A percentile compares a stretch with the other conserved stretches of the same genome.
Conservation (phyloP, 179 eudicot species). For the Beta corolliflora region DNA sequence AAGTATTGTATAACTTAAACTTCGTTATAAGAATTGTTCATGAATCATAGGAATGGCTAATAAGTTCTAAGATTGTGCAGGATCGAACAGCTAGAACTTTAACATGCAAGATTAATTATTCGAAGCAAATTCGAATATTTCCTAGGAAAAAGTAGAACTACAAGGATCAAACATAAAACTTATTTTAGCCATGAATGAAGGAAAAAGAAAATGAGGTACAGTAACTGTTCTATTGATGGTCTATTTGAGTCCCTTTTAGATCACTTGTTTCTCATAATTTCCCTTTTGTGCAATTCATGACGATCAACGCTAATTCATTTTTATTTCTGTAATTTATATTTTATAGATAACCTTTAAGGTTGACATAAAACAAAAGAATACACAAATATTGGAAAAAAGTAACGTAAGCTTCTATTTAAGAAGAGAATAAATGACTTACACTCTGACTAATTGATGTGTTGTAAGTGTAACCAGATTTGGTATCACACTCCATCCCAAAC, state of each 20-base stretch:
- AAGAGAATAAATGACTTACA: constrained; percentile 46
- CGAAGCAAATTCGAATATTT: not conserved
- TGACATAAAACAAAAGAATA: not conserved
- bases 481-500: constrained; percentile 55
- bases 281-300: not conserved
- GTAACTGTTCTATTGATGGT: not conserved
- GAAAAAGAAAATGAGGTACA: not conserved
- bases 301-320: not conserved
- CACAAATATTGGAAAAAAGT: not conserved
- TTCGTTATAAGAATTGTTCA: not conserved
- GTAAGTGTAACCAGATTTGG: constrained; percentile 29
- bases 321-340: not conserved
- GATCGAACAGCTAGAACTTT: not conserved
- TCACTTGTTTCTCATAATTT: not conserved
- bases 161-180: not conserved
- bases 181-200: not conserved
- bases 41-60: not conserved
- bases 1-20: not conserved
- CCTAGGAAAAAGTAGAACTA: too few relatives aligned
- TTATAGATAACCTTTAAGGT: not conserved
- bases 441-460: constrained; percentile 50
- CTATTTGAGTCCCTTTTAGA: not conserved
- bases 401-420: not conserved
- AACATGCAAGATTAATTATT: not conserved
- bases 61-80: not conserved